Evolutionary conservation across 352 stramenopile genomes (phyloP), one percentile per base, ranked within the genome.

Genomic region (Elongisporangium undulatum): DNA sequence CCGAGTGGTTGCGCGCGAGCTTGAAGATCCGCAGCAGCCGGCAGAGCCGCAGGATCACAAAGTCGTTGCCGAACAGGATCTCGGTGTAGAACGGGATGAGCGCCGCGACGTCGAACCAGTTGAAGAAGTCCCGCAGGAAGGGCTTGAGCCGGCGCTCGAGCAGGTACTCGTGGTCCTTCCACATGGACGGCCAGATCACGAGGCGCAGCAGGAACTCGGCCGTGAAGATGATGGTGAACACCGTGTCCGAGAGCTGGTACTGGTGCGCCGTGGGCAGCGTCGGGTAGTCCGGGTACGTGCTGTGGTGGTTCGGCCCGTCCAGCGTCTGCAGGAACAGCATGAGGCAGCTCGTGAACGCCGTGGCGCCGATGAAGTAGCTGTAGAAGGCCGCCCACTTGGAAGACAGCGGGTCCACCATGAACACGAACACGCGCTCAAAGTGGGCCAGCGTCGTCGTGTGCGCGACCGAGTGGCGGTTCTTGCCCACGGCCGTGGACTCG

Each of bases 11-110:
- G 29, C 79, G 76, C 24, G 82, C 82, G 23, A 92, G 72, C 59
- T 89, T 88, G 62, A 92, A 92, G 57, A 92, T 89, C n/a, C 82
- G 78, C 56, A 92, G 60, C 49, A 92, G 62, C 23, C 82, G 77
- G 49, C 75, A 86, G 16, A 92, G 66, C 6, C 82, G 79, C 63
- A 92, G 56, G 49, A 90, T 74, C 34, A 90, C 82, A 51, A 92
- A 89, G 41, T 88, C 77, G 24, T 80, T 73, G 24, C 79, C 82
- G 55, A 92, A 81, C 12, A 90, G 58, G n/a, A 84, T 59, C 51
- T 92, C 82, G 1, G 77, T 80, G 69, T 89, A 92, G 68, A 90
- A 92, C 26, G 82, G 82, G 24, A 82, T 57, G 56, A 92, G 75
- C 1, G 82, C 80, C 2, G 77, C 74, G 17, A 92, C 59, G 57